These are phyloP conservation scores for Pseudotulostoma volvatum DNA, from an alignment of 495 filamentous ascomycete genomes.

Conservation along the genomic window DNA sequence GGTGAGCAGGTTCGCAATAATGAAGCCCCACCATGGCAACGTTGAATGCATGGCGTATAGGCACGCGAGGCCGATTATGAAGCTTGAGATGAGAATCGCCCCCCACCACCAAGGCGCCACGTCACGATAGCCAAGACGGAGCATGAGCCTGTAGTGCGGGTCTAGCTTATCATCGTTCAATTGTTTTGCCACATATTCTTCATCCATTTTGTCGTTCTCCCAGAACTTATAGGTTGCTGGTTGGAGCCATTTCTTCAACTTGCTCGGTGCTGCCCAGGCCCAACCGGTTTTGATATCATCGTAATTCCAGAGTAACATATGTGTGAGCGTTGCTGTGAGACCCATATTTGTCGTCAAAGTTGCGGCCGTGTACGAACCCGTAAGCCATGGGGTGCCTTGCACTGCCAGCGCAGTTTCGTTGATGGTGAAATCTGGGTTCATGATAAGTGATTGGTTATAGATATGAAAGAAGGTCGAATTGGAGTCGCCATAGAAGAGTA, in stretches of 20 bases:
- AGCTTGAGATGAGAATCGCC: constrained; percentile 20
- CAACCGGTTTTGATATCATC: constrained; percentile 18
- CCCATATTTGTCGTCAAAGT: constrained; percentile 28
- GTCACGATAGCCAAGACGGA: constrained; percentile 22
- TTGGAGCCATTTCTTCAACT: constrained; percentile 8
- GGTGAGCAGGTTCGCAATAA: constrained; percentile 25
- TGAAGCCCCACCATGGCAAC: constrained; percentile 34
- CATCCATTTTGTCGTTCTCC: constrained; percentile 8
- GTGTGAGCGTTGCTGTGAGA: constrained; percentile 24
- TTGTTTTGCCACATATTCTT: constrained; percentile 5
- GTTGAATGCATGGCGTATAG: constrained; percentile 27
- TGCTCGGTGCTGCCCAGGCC: constrained; percentile 7
- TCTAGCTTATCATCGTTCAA: constrained; percentile 11
- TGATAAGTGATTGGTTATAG: constrained; percentile 14
- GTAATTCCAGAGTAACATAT: constrained; percentile 21
- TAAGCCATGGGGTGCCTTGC: constrained; percentile 23
- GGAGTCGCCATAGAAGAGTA: constrained; percentile 15
- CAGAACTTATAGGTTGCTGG: constrained; percentile 15
- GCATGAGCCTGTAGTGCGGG: constrained; percentile 25
- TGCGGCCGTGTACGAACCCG: constrained; percentile 21
- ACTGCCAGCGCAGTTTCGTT: constrained; percentile 12
- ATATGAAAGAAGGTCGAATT: constrained; percentile 5
- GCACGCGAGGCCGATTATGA: constrained; percentile 26
- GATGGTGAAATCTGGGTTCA: constrained; percentile 18
- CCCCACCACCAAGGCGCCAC: constrained; percentile 32